Evolutionary conservation across 208 protist genomes (phyloP).

Genomic region (Leishmania turanica): DNA sequence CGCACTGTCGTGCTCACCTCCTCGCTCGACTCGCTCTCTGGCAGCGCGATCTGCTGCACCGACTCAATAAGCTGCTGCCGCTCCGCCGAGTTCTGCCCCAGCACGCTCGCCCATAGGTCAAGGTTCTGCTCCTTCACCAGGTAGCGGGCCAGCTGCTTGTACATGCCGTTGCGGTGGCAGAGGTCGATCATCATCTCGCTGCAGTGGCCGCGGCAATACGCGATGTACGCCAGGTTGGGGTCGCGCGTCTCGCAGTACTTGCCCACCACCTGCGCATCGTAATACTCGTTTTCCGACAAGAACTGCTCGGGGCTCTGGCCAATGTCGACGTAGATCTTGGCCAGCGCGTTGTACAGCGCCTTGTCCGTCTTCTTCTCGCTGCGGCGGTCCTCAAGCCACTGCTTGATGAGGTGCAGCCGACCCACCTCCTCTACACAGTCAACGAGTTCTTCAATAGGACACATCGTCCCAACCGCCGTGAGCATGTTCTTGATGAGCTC

Average conservation of each 20-base stretch:
- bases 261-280: conserved; percentile 96
- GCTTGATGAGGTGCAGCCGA: conserved; percentile 97
- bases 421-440: conserved; percentile 78
- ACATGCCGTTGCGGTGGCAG: conserved; percentile 97
- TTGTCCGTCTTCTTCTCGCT: conserved; percentile 96
- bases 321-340: conserved; percentile 99
- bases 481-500: conserved; percentile 97
- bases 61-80: conserved; percentile 97
- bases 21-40: conserved; percentile 96
- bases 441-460: conserved; percentile 93
- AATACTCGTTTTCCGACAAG: conserved; percentile 97
- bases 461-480: conserved; percentile 95
- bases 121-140: conserved; percentile 97
- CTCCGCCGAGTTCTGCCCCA: conserved; percentile 91
- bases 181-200: conserved; percentile 98
- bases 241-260: conserved; percentile 99
- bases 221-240: conserved; percentile 97
- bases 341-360: conserved; percentile 98
- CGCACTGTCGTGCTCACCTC: conserved; percentile 99
- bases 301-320: conserved; percentile 98
- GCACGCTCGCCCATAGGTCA: conserved; percentile 97
- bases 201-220: conserved; percentile 96
- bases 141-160: conserved; percentile 98
- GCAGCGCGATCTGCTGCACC: conserved; percentile 99
- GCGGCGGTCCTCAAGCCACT: conserved; percentile 98